These are phyloP conservation scores for Aegilops longissima DNA, from an alignment of 176 grass and related monocot genomes.

Conservation along the genomic window DNA sequence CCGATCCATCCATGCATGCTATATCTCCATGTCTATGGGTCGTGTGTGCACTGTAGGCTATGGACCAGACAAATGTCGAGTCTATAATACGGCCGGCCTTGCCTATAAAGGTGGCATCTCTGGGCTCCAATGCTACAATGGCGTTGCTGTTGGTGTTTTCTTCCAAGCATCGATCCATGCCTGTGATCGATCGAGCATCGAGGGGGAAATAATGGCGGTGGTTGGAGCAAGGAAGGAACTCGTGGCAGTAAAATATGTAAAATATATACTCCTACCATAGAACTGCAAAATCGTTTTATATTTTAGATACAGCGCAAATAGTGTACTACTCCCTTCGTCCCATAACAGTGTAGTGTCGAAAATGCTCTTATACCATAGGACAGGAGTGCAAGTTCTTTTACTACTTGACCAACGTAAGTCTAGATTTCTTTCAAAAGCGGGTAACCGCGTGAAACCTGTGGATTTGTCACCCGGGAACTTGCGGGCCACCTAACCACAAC, in stretches of 20 bases:
- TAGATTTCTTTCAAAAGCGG: background rate
- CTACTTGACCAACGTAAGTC: too few species aligned
- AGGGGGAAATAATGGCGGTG: background rate
- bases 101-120: background rate
- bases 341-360: too few species aligned
- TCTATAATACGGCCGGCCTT: background rate
- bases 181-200: background rate
- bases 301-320: too few species aligned
- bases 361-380: too few species aligned
- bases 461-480: slow-evolving; percentile 8
- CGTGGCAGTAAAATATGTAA: too few species aligned
- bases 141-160: background rate
- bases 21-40: too few species aligned
- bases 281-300: too few species aligned
- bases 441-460: background rate
- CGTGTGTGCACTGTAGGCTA: background rate
- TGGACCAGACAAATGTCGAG: slow-evolving; percentile 12
- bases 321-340: too few species aligned
- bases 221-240: background rate
- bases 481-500: slow-evolving; percentile 18
- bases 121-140: background rate
- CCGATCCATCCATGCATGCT: background rate
- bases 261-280: too few species aligned
- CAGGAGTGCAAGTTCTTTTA: too few species aligned
- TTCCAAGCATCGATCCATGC: background rate